Evolutionary conservation across 495 filamentous ascomycete genomes (phyloP), one percentile per base, ranked within the genome.

Genomic region (Trichocladium uniseriatum): DNA sequence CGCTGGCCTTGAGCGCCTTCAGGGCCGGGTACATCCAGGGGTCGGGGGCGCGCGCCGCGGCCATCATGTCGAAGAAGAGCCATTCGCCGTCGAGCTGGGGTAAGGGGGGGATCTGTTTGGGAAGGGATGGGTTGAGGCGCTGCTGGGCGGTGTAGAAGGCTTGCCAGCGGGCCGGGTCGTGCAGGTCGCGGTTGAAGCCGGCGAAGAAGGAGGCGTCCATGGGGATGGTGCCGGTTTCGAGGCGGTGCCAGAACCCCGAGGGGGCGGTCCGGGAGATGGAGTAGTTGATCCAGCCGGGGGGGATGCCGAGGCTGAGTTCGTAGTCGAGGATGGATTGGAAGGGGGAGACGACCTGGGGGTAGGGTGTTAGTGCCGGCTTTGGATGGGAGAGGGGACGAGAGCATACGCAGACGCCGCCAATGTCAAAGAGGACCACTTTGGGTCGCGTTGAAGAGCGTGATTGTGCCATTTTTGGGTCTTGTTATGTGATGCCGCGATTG

Each of bases 61-160:
- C 65, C 89, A 98, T 96, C 92, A 98, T 97, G 50, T 82, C 79
- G 79, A 82, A 86, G 75, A 97, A 95, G 9, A 98, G 73, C 61
- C 65, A 76, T 59, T 89, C 82, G 5, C 80, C 88, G 60, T 96
- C 84, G 29, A 98, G 72, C 2, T 71, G 59, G 0, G 90, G 91
- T 8, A 87, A 52, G 5, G 83, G 79, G 7, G 84, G 85, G 5
- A 77, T 45, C 14, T 66, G 43, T n/a, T 48, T 51, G 2, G 62
- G 68, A 8, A 57, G 61, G 0, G 49, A 54, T 6, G 61, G 65
- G 49, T 69, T 59, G 41, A 56, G 61, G 16, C 60, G 63, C 35
- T 67, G 63, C 40, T 66, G 62, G 36, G 43, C 37, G 18, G 35
- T 46, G 58, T 72, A 72, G 49, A 76, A 76, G 35, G 62, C 45